Conservation (phyloP, 1,139 yeast genomes). For the Arxiozyma slooffiae region DNA sequence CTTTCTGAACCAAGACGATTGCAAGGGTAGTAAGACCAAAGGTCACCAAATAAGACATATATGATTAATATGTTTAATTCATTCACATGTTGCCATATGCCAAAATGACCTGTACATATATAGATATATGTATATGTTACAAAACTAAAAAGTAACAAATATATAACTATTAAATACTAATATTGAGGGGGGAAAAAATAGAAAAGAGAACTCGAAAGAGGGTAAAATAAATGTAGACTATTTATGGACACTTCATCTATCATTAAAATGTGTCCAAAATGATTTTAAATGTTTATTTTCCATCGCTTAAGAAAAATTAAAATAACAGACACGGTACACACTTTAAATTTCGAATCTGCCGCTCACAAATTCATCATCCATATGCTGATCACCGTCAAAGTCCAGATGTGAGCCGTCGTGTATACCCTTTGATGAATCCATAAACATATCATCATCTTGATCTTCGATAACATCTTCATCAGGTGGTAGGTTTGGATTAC, state of each 20-base stretch:
- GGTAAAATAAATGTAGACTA: background rate
- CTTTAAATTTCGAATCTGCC: slow-evolving; percentile 75
- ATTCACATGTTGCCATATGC: background rate
- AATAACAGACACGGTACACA: background rate
- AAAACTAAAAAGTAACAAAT: background rate
- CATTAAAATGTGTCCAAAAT: background rate
- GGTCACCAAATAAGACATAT: background rate
- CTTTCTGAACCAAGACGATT: too few species aligned
- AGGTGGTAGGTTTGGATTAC: slow-evolving; percentile 69
- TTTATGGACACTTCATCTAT: background rate
- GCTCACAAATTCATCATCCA: slow-evolving; percentile 74
- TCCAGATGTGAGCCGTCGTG: slow-evolving; percentile 15
- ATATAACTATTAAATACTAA: background rate
- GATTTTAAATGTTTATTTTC: too few species aligned
- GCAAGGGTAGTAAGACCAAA: too few species aligned
- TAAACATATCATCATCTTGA: slow-evolving; percentile 50
- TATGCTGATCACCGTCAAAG: slow-evolving; percentile 31
- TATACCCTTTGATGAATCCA: slow-evolving; percentile 21
- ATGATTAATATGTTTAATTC: too few species aligned
- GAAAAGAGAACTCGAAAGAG: background rate
- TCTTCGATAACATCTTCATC: slow-evolving; percentile 78
- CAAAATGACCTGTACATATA: background rate
- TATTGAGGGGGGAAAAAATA: too few species aligned
- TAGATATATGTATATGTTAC: background rate
- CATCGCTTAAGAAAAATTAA: too few species aligned